These are phyloP conservation scores for Capsicum rhomboideum DNA, from an alignment of 257 asterid genomes.

Conservation along the genomic window DNA sequence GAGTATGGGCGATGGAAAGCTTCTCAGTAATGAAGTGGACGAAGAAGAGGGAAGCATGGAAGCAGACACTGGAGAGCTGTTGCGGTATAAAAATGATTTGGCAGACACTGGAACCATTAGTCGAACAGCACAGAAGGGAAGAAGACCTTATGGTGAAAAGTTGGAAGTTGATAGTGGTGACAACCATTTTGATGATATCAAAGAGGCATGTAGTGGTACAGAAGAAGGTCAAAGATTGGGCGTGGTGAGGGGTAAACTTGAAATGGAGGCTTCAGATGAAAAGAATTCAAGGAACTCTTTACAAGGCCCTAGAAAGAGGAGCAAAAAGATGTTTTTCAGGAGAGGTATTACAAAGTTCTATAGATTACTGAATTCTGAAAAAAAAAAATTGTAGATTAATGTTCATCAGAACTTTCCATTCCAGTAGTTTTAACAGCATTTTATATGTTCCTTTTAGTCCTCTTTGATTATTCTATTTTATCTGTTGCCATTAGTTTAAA, in stretches of 20 bases:
- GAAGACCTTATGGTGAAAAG: slow-evolving; percentile 30
- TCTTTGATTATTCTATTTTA: not conserved
- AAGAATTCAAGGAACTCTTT: slow-evolving; percentile 31
- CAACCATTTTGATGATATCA: slow-evolving; percentile 48
- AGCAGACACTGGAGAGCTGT: slow-evolving; percentile 57
- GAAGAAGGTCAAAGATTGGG: slow-evolving; percentile 56
- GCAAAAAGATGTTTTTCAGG: slow-evolving; percentile 56
- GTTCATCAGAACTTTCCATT: not conserved
- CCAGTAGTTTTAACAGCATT: not conserved
- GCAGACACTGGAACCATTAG: slow-evolving; percentile 27
- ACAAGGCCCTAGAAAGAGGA: slow-evolving; percentile 52
- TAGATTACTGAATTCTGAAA: not conserved
- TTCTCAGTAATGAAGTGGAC: slow-evolving; percentile 50
- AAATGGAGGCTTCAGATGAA: slow-evolving; percentile 23
- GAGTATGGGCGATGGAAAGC: slow-evolving; percentile 33
- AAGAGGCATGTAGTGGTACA: slow-evolving; percentile 77
- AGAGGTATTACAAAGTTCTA: slow-evolving; percentile 36
- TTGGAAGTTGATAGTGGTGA: slow-evolving; percentile 36
- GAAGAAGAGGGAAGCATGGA: slow-evolving; percentile 81
- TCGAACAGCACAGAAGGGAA: slow-evolving; percentile 24
- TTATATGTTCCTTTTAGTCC: not conserved
- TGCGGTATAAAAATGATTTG: slow-evolving; percentile 30
- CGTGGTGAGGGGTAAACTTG: slow-evolving; percentile 30
- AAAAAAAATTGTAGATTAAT: not conserved
- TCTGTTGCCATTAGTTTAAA: not conserved